Base-by-base conservation (phyloP, 352 stramenopile genomes). In the Globisporangium barbulae region DNA sequence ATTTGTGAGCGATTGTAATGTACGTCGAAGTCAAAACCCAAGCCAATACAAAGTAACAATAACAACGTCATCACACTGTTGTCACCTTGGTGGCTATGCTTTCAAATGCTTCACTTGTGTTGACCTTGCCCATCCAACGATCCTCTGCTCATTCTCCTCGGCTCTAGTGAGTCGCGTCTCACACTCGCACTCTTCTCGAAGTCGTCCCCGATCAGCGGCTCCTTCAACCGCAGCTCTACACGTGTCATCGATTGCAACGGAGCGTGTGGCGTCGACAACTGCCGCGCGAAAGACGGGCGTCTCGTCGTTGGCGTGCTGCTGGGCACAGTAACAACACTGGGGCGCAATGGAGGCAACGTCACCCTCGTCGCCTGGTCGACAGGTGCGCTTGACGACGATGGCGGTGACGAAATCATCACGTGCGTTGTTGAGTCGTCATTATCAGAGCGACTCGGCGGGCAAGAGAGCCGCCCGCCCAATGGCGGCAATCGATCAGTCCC, bases 171-270 rank as follows among this genome's bases (percentile, higher is more conserved):
- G 1, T 58, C 73, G n/a, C 64, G 65, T 49, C 63, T 63, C 42
- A 65, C 71, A 19, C 45, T 64, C 0, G 52, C 53, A 15, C 39
- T 49, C 4, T 9, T 55, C 4, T 42, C 59, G 22, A 89, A 82
- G 1, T 87, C 73, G 59, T 84, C 79, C 52, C 74, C 75, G 10
- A 88, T 68, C 39, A 77, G 70, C 0, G 73, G 68, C 28, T 91
- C 78, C 31, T 88, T 91, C 15, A 89, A 55, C 35, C 81, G 89
- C 3, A 89, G 69, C 54, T 89, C 72, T 2, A 82, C 56, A 31
- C 78, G 78, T 25, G 50, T 76, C 73, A 78, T 88, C 49, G 65
- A 13, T 45, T 59, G 44, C 58, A 59, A 17, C 61, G 61, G 41
- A 41, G 35, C 8, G 41, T 56, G 17, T 54, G 64, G 57, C 8